Conservation (phyloP, 495 filamentous ascomycete species). For the Trichoderma orchidacearum region DNA sequence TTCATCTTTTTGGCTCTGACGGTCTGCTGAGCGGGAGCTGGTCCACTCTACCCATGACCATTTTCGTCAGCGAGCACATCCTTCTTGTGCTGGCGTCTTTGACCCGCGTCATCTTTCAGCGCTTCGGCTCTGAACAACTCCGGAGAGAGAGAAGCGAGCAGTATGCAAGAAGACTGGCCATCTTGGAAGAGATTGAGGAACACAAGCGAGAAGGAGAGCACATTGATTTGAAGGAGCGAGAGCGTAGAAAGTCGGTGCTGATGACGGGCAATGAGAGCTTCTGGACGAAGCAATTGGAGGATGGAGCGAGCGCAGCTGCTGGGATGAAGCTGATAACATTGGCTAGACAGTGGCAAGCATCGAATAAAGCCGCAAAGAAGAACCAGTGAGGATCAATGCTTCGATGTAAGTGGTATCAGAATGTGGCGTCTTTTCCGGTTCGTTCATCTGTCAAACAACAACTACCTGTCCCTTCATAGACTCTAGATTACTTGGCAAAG, state of each 20-base stretch:
- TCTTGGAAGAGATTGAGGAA: slow-evolving; percentile 1
- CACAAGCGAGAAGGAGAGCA: neutral
- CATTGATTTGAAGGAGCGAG: neutral
- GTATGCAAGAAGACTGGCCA: slow-evolving; percentile 1
- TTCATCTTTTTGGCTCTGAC: slow-evolving; percentile 3
- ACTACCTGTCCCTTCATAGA: too few relatives aligned
- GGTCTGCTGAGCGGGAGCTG: slow-evolving; percentile 1
- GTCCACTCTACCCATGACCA: slow-evolving; percentile 2
- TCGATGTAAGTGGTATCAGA: too few relatives aligned
- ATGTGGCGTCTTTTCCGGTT: too few relatives aligned
- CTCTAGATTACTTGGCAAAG: too few relatives aligned
- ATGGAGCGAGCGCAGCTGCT: neutral
- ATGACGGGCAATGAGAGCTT: neutral
- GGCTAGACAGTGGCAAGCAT: neutral
- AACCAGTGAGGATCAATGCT: neutral
- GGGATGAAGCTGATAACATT: neutral
- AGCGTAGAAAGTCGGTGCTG: neutral
- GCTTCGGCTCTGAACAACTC: neutral
- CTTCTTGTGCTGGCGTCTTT: neutral
- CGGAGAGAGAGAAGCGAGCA: slow-evolving; percentile 2
- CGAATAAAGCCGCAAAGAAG: neutral
- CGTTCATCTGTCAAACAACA: too few relatives aligned
- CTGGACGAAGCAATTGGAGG: neutral
- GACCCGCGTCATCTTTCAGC: neutral
- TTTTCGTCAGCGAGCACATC: slow-evolving; percentile 4